Conservation (phyloP, 2,329 filamentous ascomycete genomes). For the Alternaria rosae region DNA sequence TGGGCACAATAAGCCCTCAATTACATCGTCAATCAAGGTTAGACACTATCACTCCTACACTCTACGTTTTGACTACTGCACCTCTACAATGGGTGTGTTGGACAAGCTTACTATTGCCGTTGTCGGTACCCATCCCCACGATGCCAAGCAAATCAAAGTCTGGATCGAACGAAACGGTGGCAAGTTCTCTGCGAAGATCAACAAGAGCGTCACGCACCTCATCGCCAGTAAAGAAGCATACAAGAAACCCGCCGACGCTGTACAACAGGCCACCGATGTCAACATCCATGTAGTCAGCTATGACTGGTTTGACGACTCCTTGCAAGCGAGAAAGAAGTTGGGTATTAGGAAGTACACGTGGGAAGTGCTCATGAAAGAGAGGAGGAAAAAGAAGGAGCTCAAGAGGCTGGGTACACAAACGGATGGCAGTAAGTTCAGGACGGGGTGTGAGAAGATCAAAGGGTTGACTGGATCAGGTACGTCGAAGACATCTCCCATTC, state of each 20-base stretch:
- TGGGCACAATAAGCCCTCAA: neutral
- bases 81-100: constrained; percentile 55
- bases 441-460: constrained; percentile 39
- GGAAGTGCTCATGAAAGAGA: constrained; percentile 32
- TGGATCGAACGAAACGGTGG: constrained; percentile 74
- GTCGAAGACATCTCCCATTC: constrained; percentile 27
- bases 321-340: constrained; percentile 46
- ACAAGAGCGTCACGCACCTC: constrained; percentile 72
- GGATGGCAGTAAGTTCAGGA: constrained; percentile 44
- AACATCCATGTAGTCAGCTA: constrained; percentile 49
- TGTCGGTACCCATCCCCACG: constrained; percentile 64
- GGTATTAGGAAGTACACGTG: constrained; percentile 47
- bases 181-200: constrained; percentile 60
- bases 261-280: constrained; percentile 29
- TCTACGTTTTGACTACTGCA: neutral
- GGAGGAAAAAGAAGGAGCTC: constrained; percentile 43
- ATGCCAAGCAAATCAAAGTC: constrained; percentile 62
- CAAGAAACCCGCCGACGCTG: constrained; percentile 53
- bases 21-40: neutral
- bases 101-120: constrained; percentile 62
- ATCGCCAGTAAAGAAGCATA: constrained; percentile 71
- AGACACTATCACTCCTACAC: neutral
- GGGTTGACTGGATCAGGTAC: constrained; percentile 49
- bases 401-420: constrained; percentile 32
- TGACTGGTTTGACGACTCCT: constrained; percentile 59